Percentiles rank a stretch among this genome's conserved stretches.
Evolutionary conservation across 2,329 filamentous ascomycete species (phyloP).

Genomic region (Fusarium dimerum): DNA sequence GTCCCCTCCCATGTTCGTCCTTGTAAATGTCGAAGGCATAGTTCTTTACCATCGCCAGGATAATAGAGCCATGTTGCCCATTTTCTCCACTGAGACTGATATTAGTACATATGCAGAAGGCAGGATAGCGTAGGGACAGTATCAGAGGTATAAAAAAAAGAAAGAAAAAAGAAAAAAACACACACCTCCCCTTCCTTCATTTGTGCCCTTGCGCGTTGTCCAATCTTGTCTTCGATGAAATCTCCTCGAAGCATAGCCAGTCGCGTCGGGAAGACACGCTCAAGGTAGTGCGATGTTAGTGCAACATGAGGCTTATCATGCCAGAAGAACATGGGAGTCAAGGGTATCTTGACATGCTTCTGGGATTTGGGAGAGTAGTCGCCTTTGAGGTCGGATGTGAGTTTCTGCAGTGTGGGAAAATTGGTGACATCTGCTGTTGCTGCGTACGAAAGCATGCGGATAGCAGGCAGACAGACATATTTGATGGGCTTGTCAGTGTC

Average conservation of each 20-base stretch:
- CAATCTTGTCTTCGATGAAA: slow-evolving; percentile 59
- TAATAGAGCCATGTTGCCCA: slow-evolving; percentile 61
- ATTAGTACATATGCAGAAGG: slow-evolving; percentile 1
- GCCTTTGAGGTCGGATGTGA: slow-evolving; percentile 45
- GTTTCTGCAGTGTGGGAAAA: slow-evolving; percentile 42
- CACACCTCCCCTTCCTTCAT: slow-evolving; percentile 52
- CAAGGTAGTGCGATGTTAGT: slow-evolving; percentile 49
- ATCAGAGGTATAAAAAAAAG: too few species aligned
- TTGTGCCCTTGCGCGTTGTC: slow-evolving; percentile 54
- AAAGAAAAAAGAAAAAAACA: too few species aligned
- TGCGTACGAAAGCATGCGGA: slow-evolving; percentile 54
- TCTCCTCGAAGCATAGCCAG: slow-evolving; percentile 52
- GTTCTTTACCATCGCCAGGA: slow-evolving; percentile 44
- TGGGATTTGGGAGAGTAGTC: slow-evolving; percentile 34
- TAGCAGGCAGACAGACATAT: slow-evolving; percentile 55
- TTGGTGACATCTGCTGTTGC: slow-evolving; percentile 45
- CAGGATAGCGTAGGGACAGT: fast-evolving
- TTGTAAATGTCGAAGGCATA: slow-evolving; percentile 53
- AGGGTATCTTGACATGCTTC: slow-evolving; percentile 35
- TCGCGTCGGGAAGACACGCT: slow-evolving; percentile 49
- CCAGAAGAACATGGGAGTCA: slow-evolving; percentile 61
- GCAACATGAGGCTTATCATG: slow-evolving; percentile 59
- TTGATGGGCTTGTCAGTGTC: slow-evolving; percentile 40
- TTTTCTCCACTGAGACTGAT: slow-evolving; percentile 39
- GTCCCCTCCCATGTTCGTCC: slow-evolving; percentile 51